Percentiles rank a stretch among this genome's conserved stretches.
Conservation (phyloP, 176 grass and related monocot species). For the Chloris gayana region DNA sequence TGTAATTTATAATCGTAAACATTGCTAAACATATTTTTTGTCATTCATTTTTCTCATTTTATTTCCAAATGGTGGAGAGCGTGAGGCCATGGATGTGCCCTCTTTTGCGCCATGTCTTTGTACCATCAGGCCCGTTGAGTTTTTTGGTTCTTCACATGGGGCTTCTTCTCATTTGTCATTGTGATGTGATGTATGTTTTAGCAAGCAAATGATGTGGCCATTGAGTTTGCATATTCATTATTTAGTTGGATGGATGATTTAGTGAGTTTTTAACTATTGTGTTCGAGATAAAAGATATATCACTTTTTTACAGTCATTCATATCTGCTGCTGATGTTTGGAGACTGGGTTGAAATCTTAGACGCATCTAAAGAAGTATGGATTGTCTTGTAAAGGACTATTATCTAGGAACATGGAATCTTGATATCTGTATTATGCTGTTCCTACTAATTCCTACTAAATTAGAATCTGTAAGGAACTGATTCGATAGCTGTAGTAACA, state of each 20-base stretch:
- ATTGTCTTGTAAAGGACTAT: neutral
- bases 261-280: neutral
- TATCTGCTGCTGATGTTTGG: neutral
- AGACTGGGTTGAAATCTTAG: neutral
- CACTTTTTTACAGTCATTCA: neutral
- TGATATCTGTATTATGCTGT: slow-evolving; percentile 13
- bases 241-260: neutral
- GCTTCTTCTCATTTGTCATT: neutral
- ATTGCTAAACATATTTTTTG: neutral
- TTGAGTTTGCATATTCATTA: neutral
- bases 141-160: neutral
- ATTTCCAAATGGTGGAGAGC: neutral
- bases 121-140: neutral
- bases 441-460: neutral
- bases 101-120: neutral
- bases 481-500: slow-evolving; percentile 17
- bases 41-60: neutral
- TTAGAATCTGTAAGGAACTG: neutral
- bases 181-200: neutral
- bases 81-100: neutral
- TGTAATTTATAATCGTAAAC: neutral
- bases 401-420: slow-evolving; percentile 7
- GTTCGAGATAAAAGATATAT: neutral
- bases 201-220: neutral
- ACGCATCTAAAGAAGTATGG: neutral